phyloP scores from a whole-genome alignment of 805 yeast genomes.

The Debaryomyces tyrocola region DNA sequence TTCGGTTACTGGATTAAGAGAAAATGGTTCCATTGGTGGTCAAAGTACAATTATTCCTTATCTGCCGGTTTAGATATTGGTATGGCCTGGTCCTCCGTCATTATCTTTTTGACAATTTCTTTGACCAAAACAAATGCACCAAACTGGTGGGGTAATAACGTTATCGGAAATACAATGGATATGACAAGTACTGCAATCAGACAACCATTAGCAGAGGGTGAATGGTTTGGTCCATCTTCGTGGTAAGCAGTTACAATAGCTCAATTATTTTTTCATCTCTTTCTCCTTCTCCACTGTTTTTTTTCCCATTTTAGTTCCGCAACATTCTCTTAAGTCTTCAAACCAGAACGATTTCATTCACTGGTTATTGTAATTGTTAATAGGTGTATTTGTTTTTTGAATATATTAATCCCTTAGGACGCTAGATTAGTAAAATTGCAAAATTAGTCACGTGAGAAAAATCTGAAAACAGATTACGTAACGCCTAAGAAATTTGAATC shows the following conservation, averaged over 20 bases:
- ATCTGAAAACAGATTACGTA: not conserved
- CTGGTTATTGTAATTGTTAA: too few relatives aligned
- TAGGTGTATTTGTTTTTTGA: too few relatives aligned
- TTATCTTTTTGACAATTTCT: conserved; percentile 33
- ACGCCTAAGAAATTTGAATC: not conserved
- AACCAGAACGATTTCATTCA: too few relatives aligned
- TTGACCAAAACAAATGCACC: conserved; percentile 18
- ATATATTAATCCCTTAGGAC: too few relatives aligned
- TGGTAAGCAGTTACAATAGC: conserved; percentile 36
- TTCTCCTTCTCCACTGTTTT: not conserved
- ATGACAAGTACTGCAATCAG: conserved; percentile 34
- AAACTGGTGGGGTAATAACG: conserved; percentile 69
- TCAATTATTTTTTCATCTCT: not conserved
- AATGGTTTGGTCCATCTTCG: conserved; percentile 45
- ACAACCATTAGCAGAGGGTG: conserved; percentile 35
- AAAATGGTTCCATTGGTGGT: conserved; percentile 44
- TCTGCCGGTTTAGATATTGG: conserved; percentile 48
- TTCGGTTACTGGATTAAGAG: conserved; percentile 41
- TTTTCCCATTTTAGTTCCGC: too few relatives aligned
- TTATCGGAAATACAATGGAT: conserved; percentile 41
- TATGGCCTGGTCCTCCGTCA: conserved; percentile 39
- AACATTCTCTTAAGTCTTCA: too few relatives aligned
- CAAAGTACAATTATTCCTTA: conserved; percentile 45
- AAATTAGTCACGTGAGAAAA: not conserved
- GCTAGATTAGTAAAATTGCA: too few relatives aligned